Evolutionary conservation across 73 alveolate genomes (phyloP), one percentile per base, ranked within the genome.

Genomic region (Paramecium primaurelia): DNA sequence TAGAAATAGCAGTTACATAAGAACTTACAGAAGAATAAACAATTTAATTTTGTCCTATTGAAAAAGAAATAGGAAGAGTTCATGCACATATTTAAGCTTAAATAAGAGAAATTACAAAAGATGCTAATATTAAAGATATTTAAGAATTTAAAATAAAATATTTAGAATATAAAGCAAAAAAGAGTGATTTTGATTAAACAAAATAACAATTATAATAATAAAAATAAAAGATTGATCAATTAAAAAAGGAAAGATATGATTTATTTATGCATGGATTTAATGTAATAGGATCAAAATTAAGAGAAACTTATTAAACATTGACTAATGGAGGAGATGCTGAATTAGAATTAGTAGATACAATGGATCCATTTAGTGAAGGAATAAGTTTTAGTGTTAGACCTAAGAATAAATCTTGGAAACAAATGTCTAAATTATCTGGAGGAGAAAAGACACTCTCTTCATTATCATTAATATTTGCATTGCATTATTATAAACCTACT

Each of bases 251-350:
- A 88, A 92, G 99, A 92, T 93, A 92, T 60, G 95, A 95, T 64
- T 94, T 93, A 80, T 97, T 97, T 77, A 97, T 95, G 97, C 93
- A 94, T 59, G 99, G 99, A 36, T 97, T 96, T 86, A 77, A 77
- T 38, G 73, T 92, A 26, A 96, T 97, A 37, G 92, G 96, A 32
- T 47, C 93, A 14, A 93, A 93, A 89, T 91, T 97, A 44, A 95
- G 94, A 54, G 98, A 96, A 59, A 97, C 95, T 93, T 97, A 97
- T 89, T 90, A 94, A 75, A 58, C 60, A 11, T 77, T 96, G 45
- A 94, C 99, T 20, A 86, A 92, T 68, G 98, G 97, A 16, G 99
- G 98, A n/a, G 99, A 96, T 86, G 99, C 99, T 6, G 99, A 96
- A 83, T 86, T 96, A 86, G 97, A 94, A 94, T 88, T 96, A 58